Evolutionary conservation across 2,329 filamentous ascomycete genomes (phyloP).

Genomic region (Penicillium psychrosexuale): DNA sequence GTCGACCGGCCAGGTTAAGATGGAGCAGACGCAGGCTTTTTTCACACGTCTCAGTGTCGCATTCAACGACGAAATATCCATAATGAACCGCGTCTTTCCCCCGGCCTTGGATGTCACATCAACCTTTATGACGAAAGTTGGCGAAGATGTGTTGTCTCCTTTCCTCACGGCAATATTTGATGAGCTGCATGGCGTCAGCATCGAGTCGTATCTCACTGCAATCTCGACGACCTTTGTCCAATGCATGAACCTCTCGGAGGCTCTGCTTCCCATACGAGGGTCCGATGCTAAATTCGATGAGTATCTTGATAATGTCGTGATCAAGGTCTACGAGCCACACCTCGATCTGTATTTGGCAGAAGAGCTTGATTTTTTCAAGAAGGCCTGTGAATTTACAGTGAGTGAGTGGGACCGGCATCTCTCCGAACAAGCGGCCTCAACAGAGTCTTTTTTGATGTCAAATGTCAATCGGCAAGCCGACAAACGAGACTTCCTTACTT

Average conservation of each 20-base stretch:
- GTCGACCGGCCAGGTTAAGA: conserved; percentile 63
- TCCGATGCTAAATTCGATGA: conserved; percentile 60
- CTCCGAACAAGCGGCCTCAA: conserved; percentile 82
- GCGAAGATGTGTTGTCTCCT: conserved; percentile 77
- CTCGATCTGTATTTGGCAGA: conserved; percentile 91
- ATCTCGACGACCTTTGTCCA: conserved; percentile 87
- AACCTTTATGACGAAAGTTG: conserved; percentile 75
- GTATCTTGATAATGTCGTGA: conserved; percentile 64
- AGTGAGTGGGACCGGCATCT: conserved; percentile 86
- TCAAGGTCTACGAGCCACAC: conserved; percentile 81
- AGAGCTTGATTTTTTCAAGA: conserved; percentile 81
- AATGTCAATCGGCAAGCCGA: conserved; percentile 92
- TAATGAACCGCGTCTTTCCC: conserved; percentile 82
- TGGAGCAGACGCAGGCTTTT: conserved; percentile 78
- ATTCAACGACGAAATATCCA: conserved; percentile 74
- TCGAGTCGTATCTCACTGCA: conserved; percentile 76
- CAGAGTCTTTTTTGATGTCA: conserved; percentile 93
- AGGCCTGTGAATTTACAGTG: conserved; percentile 72
- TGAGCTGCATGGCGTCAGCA: conserved; percentile 73
- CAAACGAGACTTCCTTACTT: conserved; percentile 92
- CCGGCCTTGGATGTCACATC: conserved; percentile 68
- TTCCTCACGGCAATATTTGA: conserved; percentile 84
- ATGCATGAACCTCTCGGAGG: conserved; percentile 70
- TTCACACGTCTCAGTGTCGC: conserved; percentile 71
- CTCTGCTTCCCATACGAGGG: conserved; percentile 62